Percentiles rank a stretch among this genome's conserved stretches.
Evolutionary conservation across 257 asterid species (phyloP).

Genomic region (Ilex aquifolium): DNA sequence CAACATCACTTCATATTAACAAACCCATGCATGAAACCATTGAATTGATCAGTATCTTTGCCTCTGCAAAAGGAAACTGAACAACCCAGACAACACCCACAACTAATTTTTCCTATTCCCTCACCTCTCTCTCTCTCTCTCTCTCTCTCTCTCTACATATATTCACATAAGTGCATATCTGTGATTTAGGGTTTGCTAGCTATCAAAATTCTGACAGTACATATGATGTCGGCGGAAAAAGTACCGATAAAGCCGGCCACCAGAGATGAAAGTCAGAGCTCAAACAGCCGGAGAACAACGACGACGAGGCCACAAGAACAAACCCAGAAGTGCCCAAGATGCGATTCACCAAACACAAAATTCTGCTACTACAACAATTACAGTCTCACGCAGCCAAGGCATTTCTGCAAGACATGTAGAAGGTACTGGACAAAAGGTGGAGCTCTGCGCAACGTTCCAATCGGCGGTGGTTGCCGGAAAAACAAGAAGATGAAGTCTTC

Average conservation of each 20-base stretch:
- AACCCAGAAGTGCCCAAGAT: constrained; percentile 69
- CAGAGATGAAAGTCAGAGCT: constrained; percentile 33
- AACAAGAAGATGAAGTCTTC: constrained; percentile 63
- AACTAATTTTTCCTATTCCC: constrained; percentile 12
- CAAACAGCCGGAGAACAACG: constrained; percentile 31
- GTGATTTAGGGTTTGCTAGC: constrained; percentile 14
- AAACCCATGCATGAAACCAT: constrained; percentile 74
- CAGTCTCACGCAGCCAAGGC: constrained; percentile 86
- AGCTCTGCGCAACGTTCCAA: constrained; percentile 80
- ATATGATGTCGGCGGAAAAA: constrained; percentile 30
- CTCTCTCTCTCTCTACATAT: neutral
- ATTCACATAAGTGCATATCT: constrained; percentile 4
- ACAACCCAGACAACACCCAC: constrained; percentile 1
- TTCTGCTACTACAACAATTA: constrained; percentile 95
- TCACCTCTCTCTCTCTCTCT: constrained; percentile 8
- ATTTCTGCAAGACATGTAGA: constrained; percentile 90
- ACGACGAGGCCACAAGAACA: constrained; percentile 38
- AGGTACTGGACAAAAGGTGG: constrained; percentile 96
- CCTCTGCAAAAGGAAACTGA: constrained; percentile 48
- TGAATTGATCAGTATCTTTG: constrained; percentile 34
- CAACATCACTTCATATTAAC: constrained; percentile 36
- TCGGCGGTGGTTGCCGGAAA: constrained; percentile 92
- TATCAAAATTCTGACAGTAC: no score
- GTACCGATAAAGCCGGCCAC: constrained; percentile 22
- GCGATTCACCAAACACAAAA: constrained; percentile 87